Evolutionary conservation across 2,329 filamentous ascomycete genomes (phyloP).

Genomic region (Podosphaera xanthii): DNA sequence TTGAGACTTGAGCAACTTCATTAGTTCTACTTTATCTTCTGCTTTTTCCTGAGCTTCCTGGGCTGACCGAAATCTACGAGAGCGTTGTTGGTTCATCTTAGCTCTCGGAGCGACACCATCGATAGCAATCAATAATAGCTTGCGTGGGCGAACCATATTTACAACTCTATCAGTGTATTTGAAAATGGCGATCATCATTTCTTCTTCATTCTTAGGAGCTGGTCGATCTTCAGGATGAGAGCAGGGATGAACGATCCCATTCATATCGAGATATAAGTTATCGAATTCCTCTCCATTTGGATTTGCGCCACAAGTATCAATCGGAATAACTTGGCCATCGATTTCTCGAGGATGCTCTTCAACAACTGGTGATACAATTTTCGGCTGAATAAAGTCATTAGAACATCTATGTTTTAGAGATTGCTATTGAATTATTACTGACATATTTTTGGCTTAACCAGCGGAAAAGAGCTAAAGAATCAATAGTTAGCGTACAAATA

Average conservation of each 20-base stretch:
- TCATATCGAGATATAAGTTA: conserved; percentile 97
- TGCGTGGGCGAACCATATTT: conserved; percentile 93
- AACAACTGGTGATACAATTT: conserved; percentile 29
- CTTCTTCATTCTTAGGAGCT: conserved; percentile 78
- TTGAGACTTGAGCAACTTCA: conserved; percentile 64
- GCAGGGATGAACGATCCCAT: conserved; percentile 96
- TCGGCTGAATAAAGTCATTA: conserved; percentile 36
- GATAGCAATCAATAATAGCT: conserved; percentile 92
- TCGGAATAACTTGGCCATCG: conserved; percentile 63
- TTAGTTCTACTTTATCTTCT: conserved; percentile 67
- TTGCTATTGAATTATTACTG: not conserved
- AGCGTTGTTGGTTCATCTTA: conserved; percentile 99
- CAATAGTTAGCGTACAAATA: conserved; percentile 2
- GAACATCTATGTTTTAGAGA: conserved; percentile 51
- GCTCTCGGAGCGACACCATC: conserved; percentile 93
- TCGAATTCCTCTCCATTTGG: conserved; percentile 96
- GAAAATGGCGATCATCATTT: conserved; percentile 99
- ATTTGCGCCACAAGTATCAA: conserved; percentile 67
- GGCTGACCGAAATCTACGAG: conserved; percentile 79
- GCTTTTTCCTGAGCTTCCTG: conserved; percentile 91
- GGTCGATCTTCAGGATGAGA: conserved; percentile 90
- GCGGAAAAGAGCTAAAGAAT: conserved; percentile 29
- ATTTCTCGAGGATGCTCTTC: conserved; percentile 67
- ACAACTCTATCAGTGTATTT: conserved; percentile 96
- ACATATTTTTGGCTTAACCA: conserved; percentile 82